Base-by-base conservation (phyloP, 371 early-diverging fungal species). In the Mucor plumbeus region DNA sequence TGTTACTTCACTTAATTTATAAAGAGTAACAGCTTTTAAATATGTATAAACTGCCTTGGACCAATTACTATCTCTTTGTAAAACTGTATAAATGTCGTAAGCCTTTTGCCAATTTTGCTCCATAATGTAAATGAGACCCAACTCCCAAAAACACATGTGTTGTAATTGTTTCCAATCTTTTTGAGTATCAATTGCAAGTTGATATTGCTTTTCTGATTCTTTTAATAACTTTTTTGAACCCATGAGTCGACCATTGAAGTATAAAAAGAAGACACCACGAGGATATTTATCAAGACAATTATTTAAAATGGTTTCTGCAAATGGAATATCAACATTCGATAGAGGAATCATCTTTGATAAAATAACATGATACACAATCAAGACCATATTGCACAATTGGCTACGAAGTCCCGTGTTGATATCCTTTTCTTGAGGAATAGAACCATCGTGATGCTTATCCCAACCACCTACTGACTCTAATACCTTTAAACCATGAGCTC, bases 71-170 rank as follows among this genome's bases (percentile, higher is more conserved):
- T 93, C 93, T 60, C 76, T 75, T 50, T 69, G 67, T 33, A 94
- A 72, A 0, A 78, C 70, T n/a, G 74, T 80, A 69, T 86, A 90
- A 7, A 84, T 78, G 15, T 85, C 77, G 34, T 68, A 76, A 0
- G 89, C 87, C 17, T 77, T 72, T 38, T 70, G 67, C 87, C 87
- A 93, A 19, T 85, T 68, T 3, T 82, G 77, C 38, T 87, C 70
- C 26, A 82, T 76, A 13, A 80, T 70, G 56, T 79, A 75, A 39
- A 83, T 82, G 0, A 82, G 53, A 1, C 85, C 89, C 15, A 88
- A 68, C 60, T 93, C 92, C 94, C 94, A 93, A 67, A 87, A 87
- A 33, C 92, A 90, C 65, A 91, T 83, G 60, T 93, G 92, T 48
- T 85, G 84, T 56, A 93, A 77, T 72, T 91, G 92, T 26, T 83